These are phyloP conservation scores for Trypanosoma mega DNA, from an alignment of 208 protist species.

Conservation along the genomic window DNA sequence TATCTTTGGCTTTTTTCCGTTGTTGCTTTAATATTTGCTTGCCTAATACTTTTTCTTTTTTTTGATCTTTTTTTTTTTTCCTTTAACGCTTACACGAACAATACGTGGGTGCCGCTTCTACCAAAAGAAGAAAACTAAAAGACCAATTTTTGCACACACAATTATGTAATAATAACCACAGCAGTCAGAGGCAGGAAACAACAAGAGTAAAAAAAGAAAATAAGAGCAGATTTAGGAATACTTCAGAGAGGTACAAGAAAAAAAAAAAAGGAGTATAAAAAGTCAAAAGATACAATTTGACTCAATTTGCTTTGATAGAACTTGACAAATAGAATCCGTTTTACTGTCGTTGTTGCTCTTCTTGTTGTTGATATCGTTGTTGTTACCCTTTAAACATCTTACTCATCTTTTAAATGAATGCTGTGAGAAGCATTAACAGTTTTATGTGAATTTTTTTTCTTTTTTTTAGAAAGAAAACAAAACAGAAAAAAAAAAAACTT, in stretches of 20 bases:
- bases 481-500: no score
- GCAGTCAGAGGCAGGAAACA: no score
- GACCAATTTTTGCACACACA: no score
- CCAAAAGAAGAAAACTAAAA: constrained; percentile 1
- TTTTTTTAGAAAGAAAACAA: constrained; percentile 11
- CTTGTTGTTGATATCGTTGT: not conserved
- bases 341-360: no score
- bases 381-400: not conserved
- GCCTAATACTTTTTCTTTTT: not conserved
- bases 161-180: no score
- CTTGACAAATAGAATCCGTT: no score
- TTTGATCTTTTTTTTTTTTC: constrained; percentile 1
- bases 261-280: constrained; percentile 7
- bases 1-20: no score
- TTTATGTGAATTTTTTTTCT: not conserved
- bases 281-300: not conserved
- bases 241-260: not conserved
- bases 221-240: not conserved
- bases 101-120: no score
- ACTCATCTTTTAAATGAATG: not conserved
- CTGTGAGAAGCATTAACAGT: not conserved
- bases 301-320: no score
- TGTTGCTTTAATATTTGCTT: not conserved
- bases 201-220: not conserved
- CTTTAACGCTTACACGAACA: not conserved